A percentile compares a stretch with the other conserved stretches of the same genome.
These are phyloP conservation scores for Penicillium bovifimosum DNA, from an alignment of 495 filamentous ascomycete species.

Conservation along the genomic window DNA sequence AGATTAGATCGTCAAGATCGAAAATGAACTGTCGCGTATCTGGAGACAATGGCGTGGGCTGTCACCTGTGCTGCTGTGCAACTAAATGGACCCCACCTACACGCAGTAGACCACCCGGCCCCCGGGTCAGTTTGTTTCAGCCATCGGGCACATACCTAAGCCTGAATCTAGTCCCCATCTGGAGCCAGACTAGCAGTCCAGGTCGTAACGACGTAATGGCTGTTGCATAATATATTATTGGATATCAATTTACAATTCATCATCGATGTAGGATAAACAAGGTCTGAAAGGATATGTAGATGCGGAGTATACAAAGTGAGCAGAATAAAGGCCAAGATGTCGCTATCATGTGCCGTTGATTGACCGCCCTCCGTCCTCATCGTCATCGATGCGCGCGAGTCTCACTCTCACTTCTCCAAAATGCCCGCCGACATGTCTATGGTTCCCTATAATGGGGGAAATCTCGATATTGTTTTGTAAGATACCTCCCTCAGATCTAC, in stretches of 20 bases:
- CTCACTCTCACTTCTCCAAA: conserved; percentile 15
- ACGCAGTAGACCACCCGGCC: neutral
- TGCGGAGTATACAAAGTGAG: neutral
- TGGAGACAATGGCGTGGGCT: neutral
- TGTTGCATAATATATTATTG: neutral
- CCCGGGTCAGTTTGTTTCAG: neutral
- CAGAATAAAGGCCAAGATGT: neutral
- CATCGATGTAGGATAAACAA: neutral
- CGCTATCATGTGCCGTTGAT: neutral
- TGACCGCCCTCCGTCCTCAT: conserved; percentile 8
- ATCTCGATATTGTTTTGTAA: conserved; percentile 49
- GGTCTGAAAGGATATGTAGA: neutral
- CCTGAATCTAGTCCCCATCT: neutral
- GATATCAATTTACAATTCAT: neutral
- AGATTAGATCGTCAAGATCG: neutral
- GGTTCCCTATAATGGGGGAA: conserved; percentile 41
- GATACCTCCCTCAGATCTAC: conserved; percentile 5
- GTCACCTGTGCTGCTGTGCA: too few relatives aligned
- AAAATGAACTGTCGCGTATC: neutral
- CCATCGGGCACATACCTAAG: too few relatives aligned
- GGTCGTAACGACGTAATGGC: too few relatives aligned
- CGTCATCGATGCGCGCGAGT: conserved; percentile 5
- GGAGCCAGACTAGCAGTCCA: neutral
- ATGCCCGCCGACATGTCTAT: conserved; percentile 46
- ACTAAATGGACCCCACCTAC: neutral